A percentile compares a stretch with the other conserved stretches of the same genome.
Evolutionary conservation across 1,139 yeast genomes (phyloP).

Genomic region (Spencermartinsiella ligniputridi): DNA sequence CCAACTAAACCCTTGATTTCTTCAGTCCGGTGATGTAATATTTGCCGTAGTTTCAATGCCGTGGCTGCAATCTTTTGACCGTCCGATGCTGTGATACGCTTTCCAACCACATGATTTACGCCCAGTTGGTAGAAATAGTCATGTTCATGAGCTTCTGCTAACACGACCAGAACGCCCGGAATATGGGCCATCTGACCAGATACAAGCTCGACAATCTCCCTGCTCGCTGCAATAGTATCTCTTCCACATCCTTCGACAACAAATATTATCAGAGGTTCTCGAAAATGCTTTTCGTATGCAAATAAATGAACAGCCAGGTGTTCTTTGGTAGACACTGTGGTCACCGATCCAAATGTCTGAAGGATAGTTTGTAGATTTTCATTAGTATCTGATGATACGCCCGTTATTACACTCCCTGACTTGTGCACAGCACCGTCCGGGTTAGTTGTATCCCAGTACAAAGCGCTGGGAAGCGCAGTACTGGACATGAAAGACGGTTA

Average conservation of each 20-base stretch:
- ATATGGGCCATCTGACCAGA: slow-evolving; percentile 13
- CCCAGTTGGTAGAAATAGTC: slow-evolving; percentile 13
- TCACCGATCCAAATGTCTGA: not conserved
- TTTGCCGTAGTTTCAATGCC: slow-evolving; percentile 7
- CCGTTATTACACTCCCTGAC: not conserved
- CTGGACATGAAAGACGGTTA: too few relatives aligned
- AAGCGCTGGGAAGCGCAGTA: not conserved
- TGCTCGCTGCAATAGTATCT: too few relatives aligned
- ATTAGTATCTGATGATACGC: not conserved
- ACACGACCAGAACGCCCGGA: slow-evolving; percentile 14
- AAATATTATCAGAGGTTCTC: not conserved
- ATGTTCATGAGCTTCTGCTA: not conserved
- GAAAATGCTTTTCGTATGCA: slow-evolving; percentile 1
- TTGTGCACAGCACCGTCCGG: not conserved
- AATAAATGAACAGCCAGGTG: not conserved
- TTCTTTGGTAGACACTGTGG: not conserved
- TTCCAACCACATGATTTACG: slow-evolving; percentile 12
- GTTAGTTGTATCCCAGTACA: slow-evolving; percentile 1
- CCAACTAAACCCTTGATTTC: slow-evolving; percentile 15
- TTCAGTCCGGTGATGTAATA: slow-evolving; percentile 12
- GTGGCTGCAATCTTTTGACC: slow-evolving; percentile 5
- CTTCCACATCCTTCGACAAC: too few relatives aligned
- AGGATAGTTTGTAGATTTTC: not conserved
- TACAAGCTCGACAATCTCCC: slow-evolving; percentile 6
- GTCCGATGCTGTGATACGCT: slow-evolving; percentile 4